Base-by-base conservation (phyloP, 2,329 filamentous ascomycete species). In the Ophiostoma piceae region DNA sequence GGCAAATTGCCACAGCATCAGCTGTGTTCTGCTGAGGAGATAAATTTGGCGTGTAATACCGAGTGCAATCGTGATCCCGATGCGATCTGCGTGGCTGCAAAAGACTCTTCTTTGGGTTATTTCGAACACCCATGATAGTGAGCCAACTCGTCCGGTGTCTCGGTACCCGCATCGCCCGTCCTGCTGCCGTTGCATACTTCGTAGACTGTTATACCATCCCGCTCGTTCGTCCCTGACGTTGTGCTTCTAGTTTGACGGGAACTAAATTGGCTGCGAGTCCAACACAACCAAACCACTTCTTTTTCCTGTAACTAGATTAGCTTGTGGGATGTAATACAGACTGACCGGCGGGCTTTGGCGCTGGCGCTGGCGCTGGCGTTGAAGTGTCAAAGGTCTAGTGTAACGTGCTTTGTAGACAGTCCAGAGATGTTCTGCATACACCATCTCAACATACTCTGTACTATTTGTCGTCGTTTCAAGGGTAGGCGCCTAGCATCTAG, bases 301-400 rank as follows among this genome's bases (percentile, higher is more conserved):
- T 37, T 35, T 32, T 32, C 14, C 29, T 64, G 60, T 32, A 37
- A 16, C 32, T 64, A 64, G 22, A 19, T 2, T 35, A 35, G 29
- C 32, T 37, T 29, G 29, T 8, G 32, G 29, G 7, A 64, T 64
- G 29, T 35, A 9, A 16, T 60, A 26, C n/a, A 22, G 9, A 8
- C 2, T 26, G 54, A 19, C 54, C n/a, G 7, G 54, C 22, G 35
- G 26, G 35, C 4, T 8, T 14, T 14, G 39, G 72, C 29, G 64
- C 69, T 67, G 64, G 67, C 57, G 68, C 67, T 69, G 68, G 69
- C 22, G 66, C 41, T 68, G 70, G 67, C 35, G 51, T 67, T 67
- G 35, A 41, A 41, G 37, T 32, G 16, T 26, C 22, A 12, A 22
- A 4, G 22, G n/a, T 26, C 51, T 57, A 57, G 51, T 57, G 51